Evolutionary conservation across 1,284 basidiomycete genomes (phyloP).

Genomic region (Anthracocystis walkeri): DNA sequence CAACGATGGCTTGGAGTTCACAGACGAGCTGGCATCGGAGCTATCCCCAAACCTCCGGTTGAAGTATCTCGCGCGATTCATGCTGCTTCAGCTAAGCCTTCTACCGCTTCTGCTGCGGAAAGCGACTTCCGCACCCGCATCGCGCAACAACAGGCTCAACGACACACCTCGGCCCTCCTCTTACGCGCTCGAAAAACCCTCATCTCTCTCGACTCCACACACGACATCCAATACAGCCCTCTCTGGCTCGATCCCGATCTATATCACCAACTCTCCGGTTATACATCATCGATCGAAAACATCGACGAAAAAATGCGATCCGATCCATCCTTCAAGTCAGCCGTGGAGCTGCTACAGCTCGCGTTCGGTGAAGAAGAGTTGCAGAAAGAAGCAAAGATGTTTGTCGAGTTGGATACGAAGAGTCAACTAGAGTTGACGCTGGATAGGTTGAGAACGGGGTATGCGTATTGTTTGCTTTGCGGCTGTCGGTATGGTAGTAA

Average conservation of each 20-base stretch:
- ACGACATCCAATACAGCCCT: constrained; percentile 39
- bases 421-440: constrained; percentile 39
- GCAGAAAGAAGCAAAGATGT: constrained; percentile 23
- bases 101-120: not conserved
- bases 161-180: constrained; percentile 37
- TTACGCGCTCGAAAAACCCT: constrained; percentile 41
- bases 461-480: constrained; percentile 54
- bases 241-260: constrained; percentile 50
- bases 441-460: constrained; percentile 20
- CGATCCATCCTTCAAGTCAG: constrained; percentile 24
- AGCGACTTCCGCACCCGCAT: constrained; percentile 35
- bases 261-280: constrained; percentile 24
- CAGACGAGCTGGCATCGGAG: constrained; percentile 34
- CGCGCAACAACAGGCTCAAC: constrained; percentile 22
- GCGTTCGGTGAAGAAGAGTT: constrained; percentile 19
- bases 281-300: constrained; percentile 9
- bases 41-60: constrained; percentile 20
- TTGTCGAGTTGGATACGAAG: constrained; percentile 14
- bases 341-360: constrained; percentile 28
- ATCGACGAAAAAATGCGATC: constrained; percentile 28
- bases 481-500: constrained; percentile 34
- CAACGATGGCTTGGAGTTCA: constrained; percentile 47
- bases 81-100: not conserved
- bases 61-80: constrained; percentile 15
- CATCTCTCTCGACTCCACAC: constrained; percentile 32